Conservation (phyloP, 177 flowering plant species). For the Vitis hybrid region DNA sequence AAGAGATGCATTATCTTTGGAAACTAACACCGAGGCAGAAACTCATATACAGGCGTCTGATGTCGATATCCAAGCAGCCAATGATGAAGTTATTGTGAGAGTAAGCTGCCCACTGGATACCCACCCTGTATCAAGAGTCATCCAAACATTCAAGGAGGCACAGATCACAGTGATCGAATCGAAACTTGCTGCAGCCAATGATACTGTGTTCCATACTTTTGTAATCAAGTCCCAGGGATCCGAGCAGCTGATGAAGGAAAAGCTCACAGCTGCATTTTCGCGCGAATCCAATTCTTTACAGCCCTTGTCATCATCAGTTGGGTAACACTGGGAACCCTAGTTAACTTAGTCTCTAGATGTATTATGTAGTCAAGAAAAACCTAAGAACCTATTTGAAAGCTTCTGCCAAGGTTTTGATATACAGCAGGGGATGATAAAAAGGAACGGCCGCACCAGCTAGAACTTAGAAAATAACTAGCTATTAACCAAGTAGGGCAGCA, state of each 20-base stretch:
- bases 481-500: constrained; percentile 33
- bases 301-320: constrained; percentile 27
- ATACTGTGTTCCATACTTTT: constrained; percentile 76
- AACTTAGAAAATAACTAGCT: constrained; percentile 30
- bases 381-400: constrained; percentile 24
- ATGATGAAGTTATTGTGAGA: constrained; percentile 64
- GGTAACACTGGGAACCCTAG: constrained; percentile 19
- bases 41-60: constrained; percentile 26
- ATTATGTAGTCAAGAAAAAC: constrained; percentile 17
- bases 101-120: constrained; percentile 67
- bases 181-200: constrained; percentile 52
- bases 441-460: constrained; percentile 20
- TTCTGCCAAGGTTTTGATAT: constrained; percentile 35
- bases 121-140: constrained; percentile 75
- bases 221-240: constrained; percentile 67
- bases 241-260: constrained; percentile 76
- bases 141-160: constrained; percentile 69
- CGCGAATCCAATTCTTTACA: constrained; percentile 42
- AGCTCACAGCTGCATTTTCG: constrained; percentile 63
- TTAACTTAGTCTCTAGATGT: constrained; percentile 26
- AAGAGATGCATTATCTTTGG: constrained; percentile 34
- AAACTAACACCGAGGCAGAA: constrained; percentile 29
- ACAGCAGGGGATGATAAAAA: constrained; percentile 10
- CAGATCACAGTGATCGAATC: constrained; percentile 64
- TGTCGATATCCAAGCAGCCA: constrained; percentile 52